phyloP scores from a whole-genome alignment of 257 asterid species.

The Salvia splendens region DNA sequence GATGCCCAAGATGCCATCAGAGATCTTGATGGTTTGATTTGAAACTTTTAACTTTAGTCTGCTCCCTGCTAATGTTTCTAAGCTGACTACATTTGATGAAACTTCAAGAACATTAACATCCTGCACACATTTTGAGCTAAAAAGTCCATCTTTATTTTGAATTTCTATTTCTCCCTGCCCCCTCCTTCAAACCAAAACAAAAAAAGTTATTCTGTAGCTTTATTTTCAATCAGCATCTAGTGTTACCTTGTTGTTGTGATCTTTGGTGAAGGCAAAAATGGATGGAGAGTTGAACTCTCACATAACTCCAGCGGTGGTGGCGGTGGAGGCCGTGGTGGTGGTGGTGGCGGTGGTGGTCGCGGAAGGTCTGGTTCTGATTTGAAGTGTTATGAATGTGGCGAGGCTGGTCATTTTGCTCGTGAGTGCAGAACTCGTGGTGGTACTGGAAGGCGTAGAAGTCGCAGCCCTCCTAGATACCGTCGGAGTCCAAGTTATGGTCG shows the following conservation, averaged over 20 bases:
- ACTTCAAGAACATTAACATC: background rate
- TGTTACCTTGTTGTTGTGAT: constrained; percentile 2
- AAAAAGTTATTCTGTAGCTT: background rate
- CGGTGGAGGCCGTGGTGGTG: constrained; percentile 53
- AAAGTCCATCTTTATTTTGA: background rate
- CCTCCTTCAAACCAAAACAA: background rate
- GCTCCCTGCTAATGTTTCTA: background rate
- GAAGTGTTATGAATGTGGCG: constrained; percentile 92
- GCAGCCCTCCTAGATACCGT: constrained; percentile 80
- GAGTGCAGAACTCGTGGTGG: constrained; percentile 75
- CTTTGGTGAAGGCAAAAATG: constrained; percentile 66
- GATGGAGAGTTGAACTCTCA: constrained; percentile 97
- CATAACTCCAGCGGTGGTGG: constrained; percentile 73
- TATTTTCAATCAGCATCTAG: background rate
- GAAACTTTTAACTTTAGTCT: background rate
- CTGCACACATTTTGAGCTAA: background rate
- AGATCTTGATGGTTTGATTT: constrained; percentile 64
- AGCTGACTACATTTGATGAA: background rate
- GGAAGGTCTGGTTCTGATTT: constrained; percentile 84
- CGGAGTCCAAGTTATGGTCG: constrained; percentile 93
- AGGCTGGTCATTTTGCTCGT: constrained; percentile 97
- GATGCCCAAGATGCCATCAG: constrained; percentile 94
- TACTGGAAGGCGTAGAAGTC: constrained; percentile 83
- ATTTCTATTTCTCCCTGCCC: too few relatives aligned
- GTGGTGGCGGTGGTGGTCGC: constrained; percentile 59